These are phyloP conservation scores for Exophiala phaeomuriformis DNA, from an alignment of 2,329 filamentous ascomycete genomes.

Conservation along the genomic window DNA sequence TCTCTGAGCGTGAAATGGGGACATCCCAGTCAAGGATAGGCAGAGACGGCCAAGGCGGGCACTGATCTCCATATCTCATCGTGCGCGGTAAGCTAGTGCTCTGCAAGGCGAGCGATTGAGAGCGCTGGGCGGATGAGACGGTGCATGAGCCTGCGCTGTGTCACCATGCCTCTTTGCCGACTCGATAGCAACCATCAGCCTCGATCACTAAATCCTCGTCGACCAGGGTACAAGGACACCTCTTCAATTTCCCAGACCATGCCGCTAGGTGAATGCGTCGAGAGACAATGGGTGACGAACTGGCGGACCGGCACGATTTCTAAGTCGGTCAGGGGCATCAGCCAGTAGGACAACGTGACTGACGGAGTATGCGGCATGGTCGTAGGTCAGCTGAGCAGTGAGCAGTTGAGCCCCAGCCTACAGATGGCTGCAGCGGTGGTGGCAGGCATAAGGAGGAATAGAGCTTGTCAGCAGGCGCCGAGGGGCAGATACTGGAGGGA, in stretches of 20 bases:
- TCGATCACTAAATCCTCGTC: constrained; percentile 11
- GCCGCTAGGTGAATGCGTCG: not conserved
- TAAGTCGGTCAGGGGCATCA: constrained; percentile 4
- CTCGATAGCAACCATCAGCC: constrained; percentile 17
- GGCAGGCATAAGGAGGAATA: constrained; percentile 8
- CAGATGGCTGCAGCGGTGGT: constrained; percentile 14
- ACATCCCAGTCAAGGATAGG: constrained; percentile 1
- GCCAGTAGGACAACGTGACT: constrained; percentile 4
- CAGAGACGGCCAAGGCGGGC: constrained; percentile 8
- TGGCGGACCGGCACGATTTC: not conserved
- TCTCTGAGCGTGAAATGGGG: constrained; percentile 9
- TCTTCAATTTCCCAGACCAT: not conserved
- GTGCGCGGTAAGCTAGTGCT: constrained; percentile 1
- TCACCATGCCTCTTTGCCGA: constrained; percentile 20
- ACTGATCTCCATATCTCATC: constrained; percentile 14
- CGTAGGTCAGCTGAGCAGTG: constrained; percentile 21
- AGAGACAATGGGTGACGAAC: constrained; percentile 1
- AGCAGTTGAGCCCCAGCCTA: constrained; percentile 12
- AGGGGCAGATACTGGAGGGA: constrained; percentile 2
- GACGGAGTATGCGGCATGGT: constrained; percentile 7
- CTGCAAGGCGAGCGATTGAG: constrained; percentile 20
- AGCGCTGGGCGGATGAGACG: constrained; percentile 7
- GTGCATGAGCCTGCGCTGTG: constrained; percentile 13
- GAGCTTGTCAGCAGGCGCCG: constrained; percentile 5
- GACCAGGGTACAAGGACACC: constrained; percentile 1